phyloP scores from a whole-genome alignment of 768 basidiomycete genomes.

The Kwoniella dendrophila region DNA sequence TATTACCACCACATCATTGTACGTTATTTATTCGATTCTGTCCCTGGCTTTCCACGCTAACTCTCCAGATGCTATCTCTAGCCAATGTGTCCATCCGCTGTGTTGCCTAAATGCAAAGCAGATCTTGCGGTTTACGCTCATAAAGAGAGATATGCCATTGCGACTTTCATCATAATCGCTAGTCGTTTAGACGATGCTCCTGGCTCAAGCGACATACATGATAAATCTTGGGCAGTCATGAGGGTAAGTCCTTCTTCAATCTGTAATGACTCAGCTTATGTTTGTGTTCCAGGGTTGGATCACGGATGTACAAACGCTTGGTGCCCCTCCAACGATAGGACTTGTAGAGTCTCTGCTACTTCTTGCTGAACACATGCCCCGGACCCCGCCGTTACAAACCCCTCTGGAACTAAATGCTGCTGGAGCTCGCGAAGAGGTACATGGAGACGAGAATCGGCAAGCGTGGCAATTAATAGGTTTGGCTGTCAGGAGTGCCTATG shows the following conservation, averaged over 20 bases:
- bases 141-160: constrained; percentile 43
- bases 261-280: background rate
- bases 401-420: constrained; percentile 32
- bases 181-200: constrained; percentile 39
- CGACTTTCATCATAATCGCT: constrained; percentile 52
- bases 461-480: constrained; percentile 54
- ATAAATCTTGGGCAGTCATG: constrained; percentile 44
- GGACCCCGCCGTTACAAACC: constrained; percentile 33
- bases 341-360: constrained; percentile 50
- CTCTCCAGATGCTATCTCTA: too few relatives aligned
- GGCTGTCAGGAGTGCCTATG: constrained; percentile 51
- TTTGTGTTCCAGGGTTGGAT: constrained; percentile 44
- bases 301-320: constrained; percentile 46
- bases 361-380: constrained; percentile 52
- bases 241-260: constrained; percentile 30
- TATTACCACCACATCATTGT: constrained; percentile 52
- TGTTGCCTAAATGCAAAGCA: constrained; percentile 37
- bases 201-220: constrained; percentile 43
- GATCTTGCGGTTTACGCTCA: constrained; percentile 42
- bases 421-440: constrained; percentile 42
- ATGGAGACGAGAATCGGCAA: constrained; percentile 52
- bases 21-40: constrained; percentile 15
- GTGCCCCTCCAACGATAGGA: constrained; percentile 48
- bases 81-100: constrained; percentile 43
- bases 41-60: background rate